Percentiles rank a stretch among this genome's conserved stretches.
Conservation (phyloP, 768 basidiomycete species). For the Tephrocybe sp. region DNA sequence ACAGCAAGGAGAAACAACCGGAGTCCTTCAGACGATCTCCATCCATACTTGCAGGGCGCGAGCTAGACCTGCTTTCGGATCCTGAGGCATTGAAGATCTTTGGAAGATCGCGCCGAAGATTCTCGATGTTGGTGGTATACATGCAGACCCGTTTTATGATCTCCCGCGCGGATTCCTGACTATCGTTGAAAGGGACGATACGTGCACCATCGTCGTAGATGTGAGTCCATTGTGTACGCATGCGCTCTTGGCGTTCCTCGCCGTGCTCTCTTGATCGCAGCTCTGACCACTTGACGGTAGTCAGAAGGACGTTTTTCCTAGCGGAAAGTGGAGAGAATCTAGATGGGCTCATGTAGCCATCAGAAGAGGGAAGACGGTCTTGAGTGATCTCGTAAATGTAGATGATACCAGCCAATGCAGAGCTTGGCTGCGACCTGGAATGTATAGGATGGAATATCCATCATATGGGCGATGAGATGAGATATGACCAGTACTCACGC, state of each 20-base stretch:
- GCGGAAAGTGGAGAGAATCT: slow-evolving; percentile 14
- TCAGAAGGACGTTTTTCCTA: slow-evolving; percentile 13
- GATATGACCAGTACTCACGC: not conserved
- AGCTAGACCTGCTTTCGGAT: not conserved
- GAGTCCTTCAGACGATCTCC: not conserved
- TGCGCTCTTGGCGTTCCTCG: slow-evolving; percentile 8
- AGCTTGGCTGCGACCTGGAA: not conserved
- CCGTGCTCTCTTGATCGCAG: not conserved
- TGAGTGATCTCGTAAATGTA: slow-evolving; percentile 20
- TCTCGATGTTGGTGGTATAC: not conserved
- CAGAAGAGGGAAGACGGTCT: slow-evolving; percentile 11
- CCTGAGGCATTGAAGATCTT: not conserved
- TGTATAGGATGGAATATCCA: not conserved
- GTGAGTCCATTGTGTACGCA: slow-evolving; percentile 6
- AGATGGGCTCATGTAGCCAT: slow-evolving; percentile 14
- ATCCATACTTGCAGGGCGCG: not conserved
- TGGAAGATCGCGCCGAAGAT: not conserved
- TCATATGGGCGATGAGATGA: not conserved
- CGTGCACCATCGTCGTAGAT: slow-evolving; percentile 11
- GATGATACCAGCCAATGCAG: slow-evolving; percentile 16
- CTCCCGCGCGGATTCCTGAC: not conserved
- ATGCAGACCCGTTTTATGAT: not conserved
- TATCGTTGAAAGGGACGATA: slow-evolving; percentile 11
- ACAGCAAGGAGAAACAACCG: not conserved
- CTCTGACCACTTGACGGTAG: slow-evolving; percentile 21